Evolutionary conservation across 1,139 yeast genomes (phyloP).

Genomic region (Hemisphaericaspora xylofermentans): DNA sequence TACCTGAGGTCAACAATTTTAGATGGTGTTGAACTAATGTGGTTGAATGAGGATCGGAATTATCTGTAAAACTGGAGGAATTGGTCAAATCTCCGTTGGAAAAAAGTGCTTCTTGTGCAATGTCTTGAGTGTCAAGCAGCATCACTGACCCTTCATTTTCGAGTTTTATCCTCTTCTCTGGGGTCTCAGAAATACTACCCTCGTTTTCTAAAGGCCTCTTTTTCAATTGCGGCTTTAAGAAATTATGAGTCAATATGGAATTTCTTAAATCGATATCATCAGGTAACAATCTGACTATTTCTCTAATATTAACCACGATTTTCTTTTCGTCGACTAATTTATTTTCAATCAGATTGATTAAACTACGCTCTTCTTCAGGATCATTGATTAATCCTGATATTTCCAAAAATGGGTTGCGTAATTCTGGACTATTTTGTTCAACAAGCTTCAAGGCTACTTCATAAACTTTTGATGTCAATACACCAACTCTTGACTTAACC

Average conservation of each 20-base stretch:
- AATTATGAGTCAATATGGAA: conserved; percentile 44
- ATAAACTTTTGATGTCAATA: conserved; percentile 65
- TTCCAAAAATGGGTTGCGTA: conserved; percentile 28
- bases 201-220: conserved; percentile 26
- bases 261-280: conserved; percentile 45
- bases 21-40: conserved; percentile 47
- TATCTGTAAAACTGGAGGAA: conserved; percentile 15
- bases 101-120: conserved; percentile 4
- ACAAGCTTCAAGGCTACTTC: conserved; percentile 54
- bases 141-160: conserved; percentile 30
- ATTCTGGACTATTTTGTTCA: conserved; percentile 55
- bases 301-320: conserved; percentile 52
- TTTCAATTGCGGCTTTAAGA: conserved; percentile 29
- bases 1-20: conserved; percentile 48
- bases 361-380: conserved; percentile 37
- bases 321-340: conserved; percentile 39
- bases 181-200: conserved; percentile 19
- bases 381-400: conserved; percentile 41
- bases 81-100: conserved; percentile 6
- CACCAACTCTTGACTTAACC: conserved; percentile 70
- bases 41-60: conserved; percentile 18
- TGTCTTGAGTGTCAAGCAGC: conserved; percentile 8
- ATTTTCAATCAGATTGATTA: conserved; percentile 31
- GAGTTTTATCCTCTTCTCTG: conserved; percentile 46
- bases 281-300: conserved; percentile 49